These are phyloP conservation scores for Calonectria montana DNA, from an alignment of 2,329 filamentous ascomycete genomes.

Conservation along the genomic window DNA sequence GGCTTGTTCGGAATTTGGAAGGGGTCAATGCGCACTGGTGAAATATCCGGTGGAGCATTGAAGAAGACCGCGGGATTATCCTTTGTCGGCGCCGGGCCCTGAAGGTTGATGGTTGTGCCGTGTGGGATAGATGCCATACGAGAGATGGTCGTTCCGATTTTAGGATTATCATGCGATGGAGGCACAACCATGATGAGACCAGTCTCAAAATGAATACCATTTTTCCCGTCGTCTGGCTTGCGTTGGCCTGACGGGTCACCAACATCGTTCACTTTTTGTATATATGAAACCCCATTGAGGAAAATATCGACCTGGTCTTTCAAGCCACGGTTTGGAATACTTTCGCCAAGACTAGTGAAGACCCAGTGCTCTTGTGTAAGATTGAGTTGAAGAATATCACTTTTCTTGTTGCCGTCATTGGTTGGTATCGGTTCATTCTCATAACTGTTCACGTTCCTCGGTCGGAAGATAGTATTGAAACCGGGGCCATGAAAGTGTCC, in stretches of 20 bases:
- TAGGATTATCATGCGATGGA: slow-evolving; percentile 34
- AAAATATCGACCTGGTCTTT: slow-evolving; percentile 47
- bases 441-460: slow-evolving; percentile 36
- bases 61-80: slow-evolving; percentile 51
- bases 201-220: slow-evolving; percentile 54
- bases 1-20: slow-evolving; percentile 34
- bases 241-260: slow-evolving; percentile 29
- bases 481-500: slow-evolving; percentile 48
- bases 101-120: background rate
- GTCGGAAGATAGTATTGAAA: slow-evolving; percentile 54
- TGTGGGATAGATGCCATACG: background rate
- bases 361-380: slow-evolving; percentile 49
- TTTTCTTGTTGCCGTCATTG: slow-evolving; percentile 26
- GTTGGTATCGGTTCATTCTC: slow-evolving; percentile 29
- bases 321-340: slow-evolving; percentile 52
- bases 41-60: slow-evolving; percentile 51
- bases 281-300: slow-evolving; percentile 50
- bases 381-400: slow-evolving; percentile 53
- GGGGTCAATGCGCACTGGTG: slow-evolving; percentile 43
- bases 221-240: too few species aligned
- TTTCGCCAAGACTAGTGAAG: slow-evolving; percentile 47
- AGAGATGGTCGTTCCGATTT: slow-evolving; percentile 48
- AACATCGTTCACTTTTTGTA: slow-evolving; percentile 49
- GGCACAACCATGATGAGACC: slow-evolving; percentile 55
- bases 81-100: slow-evolving; percentile 55